Percentiles rank a stretch among this genome's conserved stretches.
These are phyloP conservation scores for Tetramitus jugosus DNA, from an alignment of 208 protist species.

Conservation along the genomic window DNA sequence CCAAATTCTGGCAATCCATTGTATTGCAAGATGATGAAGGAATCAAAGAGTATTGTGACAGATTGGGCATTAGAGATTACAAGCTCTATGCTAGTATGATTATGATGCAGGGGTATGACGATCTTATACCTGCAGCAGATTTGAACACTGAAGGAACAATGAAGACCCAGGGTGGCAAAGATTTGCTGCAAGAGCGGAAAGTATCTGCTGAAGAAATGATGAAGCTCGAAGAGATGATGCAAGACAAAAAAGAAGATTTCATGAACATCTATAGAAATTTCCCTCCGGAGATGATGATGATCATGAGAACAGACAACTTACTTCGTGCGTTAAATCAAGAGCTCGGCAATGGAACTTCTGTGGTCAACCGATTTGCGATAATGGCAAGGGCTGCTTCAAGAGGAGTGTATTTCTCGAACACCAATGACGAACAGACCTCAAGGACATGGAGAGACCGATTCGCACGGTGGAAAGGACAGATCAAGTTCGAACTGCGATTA, in stretches of 20 bases:
- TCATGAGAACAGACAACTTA: neutral
- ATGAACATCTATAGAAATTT: neutral
- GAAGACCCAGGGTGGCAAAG: neutral
- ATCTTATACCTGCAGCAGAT: neutral
- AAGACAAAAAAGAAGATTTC: neutral
- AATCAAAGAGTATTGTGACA: neutral
- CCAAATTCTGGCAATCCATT: neutral
- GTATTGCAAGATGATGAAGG: neutral
- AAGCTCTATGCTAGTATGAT: neutral
- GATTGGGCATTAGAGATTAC: constrained; percentile 8
- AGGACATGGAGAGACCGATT: no score
- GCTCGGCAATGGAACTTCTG: neutral
- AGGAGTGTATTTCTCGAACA: no score
- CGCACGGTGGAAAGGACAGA: no score
- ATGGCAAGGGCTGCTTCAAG: constrained; percentile 3
- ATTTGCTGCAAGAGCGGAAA: neutral
- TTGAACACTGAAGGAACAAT: no score
- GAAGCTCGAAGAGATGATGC: neutral
- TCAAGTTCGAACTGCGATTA: no score
- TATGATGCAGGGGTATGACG: neutral
- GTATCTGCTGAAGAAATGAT: neutral
- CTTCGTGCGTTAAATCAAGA: neutral
- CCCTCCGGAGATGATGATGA: neutral
- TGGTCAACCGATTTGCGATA: constrained; percentile 20
- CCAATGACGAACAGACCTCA: no score